Base-by-base conservation (phyloP, 805 yeast species). In the Maudiozyma serrabonitensis region DNA sequence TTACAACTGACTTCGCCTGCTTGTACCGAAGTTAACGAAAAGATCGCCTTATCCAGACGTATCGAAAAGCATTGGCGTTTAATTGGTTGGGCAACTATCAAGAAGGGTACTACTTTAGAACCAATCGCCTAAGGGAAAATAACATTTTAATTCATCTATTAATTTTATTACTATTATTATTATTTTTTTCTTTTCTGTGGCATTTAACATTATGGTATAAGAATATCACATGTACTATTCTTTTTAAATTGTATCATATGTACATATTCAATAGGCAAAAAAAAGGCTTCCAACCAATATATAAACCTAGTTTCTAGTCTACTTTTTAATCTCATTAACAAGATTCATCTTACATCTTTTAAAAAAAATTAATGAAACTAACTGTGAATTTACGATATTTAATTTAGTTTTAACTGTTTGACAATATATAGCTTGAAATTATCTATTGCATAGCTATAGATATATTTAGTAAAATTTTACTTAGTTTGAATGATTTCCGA, bases 1-100 rank as follows among this genome's bases (percentile, higher is more conserved):
- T 78, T 93, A 65, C 89, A 88, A 67, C 79, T 93, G 67, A 91
- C 98, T 45, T 83, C 96, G 45, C 99, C 99, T 50, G 99, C 98
- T 45, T 93, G 99, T 82, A 91, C 99, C 38, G 97, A 91, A 75
- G 79, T 91, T 46, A 87, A 95, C 59, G 99, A 93, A 75, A 91
- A 93, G 84, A 91, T 93, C 70, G 99, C 99, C 39, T 76, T 93
- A 66, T 89, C 97, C 43, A 87, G 99, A 79, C 90, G 99, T 80
- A 93, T 93, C 62, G 99, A 93, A 69, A 91, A 91, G 81, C 99
- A 93, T 72, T 93, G 97, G 96, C 93, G 99, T 79, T 79, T 93
- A 69, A 93, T 93, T 74, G 99, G 99, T 63, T 93, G 99, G 99
- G 99, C 99, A 61, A 89, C 96, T 46, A 91, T 90, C 69, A 86